phyloP scores from a whole-genome alignment of 1,284 basidiomycete species.

The Neotropicomus parvogracilis region DNA sequence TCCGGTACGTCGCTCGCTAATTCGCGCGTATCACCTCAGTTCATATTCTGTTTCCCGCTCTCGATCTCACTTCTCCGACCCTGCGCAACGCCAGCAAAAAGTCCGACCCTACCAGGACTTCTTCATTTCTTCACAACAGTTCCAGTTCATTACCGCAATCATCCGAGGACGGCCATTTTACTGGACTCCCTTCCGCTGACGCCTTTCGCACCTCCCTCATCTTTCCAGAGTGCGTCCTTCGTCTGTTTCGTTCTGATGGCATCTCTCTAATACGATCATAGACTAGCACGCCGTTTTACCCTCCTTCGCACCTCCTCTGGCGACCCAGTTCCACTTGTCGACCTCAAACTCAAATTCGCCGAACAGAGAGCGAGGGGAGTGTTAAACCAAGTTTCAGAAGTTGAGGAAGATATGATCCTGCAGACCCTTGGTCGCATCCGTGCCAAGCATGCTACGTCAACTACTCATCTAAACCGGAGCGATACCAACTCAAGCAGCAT shows the following conservation, averaged over 20 bases:
- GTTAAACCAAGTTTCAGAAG: slow-evolving; percentile 65
- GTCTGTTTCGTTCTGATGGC: slow-evolving; percentile 15
- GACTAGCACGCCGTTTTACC: slow-evolving; percentile 76
- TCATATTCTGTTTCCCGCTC: slow-evolving; percentile 24
- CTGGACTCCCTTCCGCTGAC: slow-evolving; percentile 59
- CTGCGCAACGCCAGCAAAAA: slow-evolving; percentile 29
- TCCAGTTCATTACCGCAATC: slow-evolving; percentile 15
- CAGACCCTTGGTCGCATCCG: slow-evolving; percentile 64
- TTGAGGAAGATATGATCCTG: slow-evolving; percentile 78
- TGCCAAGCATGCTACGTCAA: slow-evolving; percentile 35
- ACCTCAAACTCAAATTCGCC: slow-evolving; percentile 63
- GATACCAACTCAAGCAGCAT: slow-evolving; percentile 15
- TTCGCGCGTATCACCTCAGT: slow-evolving; percentile 34
- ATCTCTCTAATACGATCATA: slow-evolving; percentile 34
- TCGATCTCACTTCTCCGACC: slow-evolving; percentile 30
- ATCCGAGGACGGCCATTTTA: slow-evolving; percentile 38
- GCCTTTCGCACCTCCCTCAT: slow-evolving; percentile 81
- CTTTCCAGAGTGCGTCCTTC: slow-evolving; percentile 66
- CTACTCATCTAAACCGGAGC: slow-evolving; percentile 27
- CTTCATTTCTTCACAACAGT: slow-evolving; percentile 18
- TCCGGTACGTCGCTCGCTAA: slow-evolving; percentile 60
- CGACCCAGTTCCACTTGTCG: slow-evolving; percentile 59
- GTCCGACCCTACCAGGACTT: slow-evolving; percentile 24
- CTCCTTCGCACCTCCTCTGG: slow-evolving; percentile 66
- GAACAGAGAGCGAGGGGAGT: slow-evolving; percentile 69